These are phyloP conservation scores for Calocybe indica DNA, from an alignment of 768 basidiomycete genomes.

Conservation along the genomic window DNA sequence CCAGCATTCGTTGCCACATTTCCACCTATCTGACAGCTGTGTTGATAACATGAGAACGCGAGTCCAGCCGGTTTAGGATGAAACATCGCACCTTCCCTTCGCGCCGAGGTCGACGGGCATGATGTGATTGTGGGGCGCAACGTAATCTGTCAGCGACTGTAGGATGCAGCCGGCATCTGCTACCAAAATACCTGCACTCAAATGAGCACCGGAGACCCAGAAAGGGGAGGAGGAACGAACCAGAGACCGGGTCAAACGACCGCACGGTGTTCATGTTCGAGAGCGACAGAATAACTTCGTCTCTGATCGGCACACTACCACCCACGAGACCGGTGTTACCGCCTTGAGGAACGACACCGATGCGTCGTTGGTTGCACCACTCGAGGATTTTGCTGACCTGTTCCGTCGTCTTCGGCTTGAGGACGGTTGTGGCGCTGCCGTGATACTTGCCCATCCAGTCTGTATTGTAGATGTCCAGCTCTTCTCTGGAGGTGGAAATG, in stretches of 20 bases:
- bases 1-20: slow-evolving; percentile 98
- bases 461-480: slow-evolving; percentile 74
- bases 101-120: slow-evolving; percentile 96
- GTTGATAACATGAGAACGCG: slow-evolving; percentile 1
- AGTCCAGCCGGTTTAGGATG: not conserved
- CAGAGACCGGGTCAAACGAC: slow-evolving; percentile 79
- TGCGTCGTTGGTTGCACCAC: slow-evolving; percentile 75
- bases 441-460: slow-evolving; percentile 98
- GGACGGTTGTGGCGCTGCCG: slow-evolving; percentile 77
- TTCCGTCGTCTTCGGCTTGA: slow-evolving; percentile 82
- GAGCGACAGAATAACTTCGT: slow-evolving; percentile 85
- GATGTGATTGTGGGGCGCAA: slow-evolving; percentile 85
- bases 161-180: slow-evolving; percentile 95
- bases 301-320: slow-evolving; percentile 82
- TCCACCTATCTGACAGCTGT: slow-evolving; percentile 94
- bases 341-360: slow-evolving; percentile 95
- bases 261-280: slow-evolving; percentile 78
- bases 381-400: slow-evolving; percentile 87
- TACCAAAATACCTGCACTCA: slow-evolving; percentile 68
- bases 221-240: slow-evolving; percentile 28
- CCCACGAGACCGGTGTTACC: slow-evolving; percentile 98
- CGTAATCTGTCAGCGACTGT: slow-evolving; percentile 79
- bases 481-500: slow-evolving; percentile 39
- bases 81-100: slow-evolving; percentile 75
- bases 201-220: slow-evolving; percentile 4